A percentile compares a stretch with the other conserved stretches of the same genome.
Conservation (phyloP, 2,329 filamentous ascomycete genomes). For the Neonectria neomacrospora region DNA sequence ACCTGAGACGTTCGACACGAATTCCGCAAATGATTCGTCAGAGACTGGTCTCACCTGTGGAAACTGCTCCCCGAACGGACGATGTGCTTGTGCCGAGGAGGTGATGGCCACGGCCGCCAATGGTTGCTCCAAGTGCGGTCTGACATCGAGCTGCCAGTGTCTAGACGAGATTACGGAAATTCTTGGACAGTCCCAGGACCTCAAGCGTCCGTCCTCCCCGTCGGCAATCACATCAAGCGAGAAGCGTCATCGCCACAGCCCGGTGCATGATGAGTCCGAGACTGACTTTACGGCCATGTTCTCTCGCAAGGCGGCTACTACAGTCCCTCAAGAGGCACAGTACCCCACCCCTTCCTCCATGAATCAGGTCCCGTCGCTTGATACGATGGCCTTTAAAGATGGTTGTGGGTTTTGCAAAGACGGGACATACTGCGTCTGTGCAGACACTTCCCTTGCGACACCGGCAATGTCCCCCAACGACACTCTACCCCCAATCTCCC, state of each 20-base stretch:
- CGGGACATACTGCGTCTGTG: constrained; percentile 84
- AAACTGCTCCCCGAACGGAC: constrained; percentile 62
- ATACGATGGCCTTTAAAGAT: constrained; percentile 65
- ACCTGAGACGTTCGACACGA: constrained; percentile 55
- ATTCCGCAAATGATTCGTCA: constrained; percentile 42
- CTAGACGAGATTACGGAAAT: constrained; percentile 69
- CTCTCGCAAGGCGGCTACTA: constrained; percentile 55
- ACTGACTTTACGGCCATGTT: constrained; percentile 80
- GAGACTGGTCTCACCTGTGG: constrained; percentile 62
- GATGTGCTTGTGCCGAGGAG: constrained; percentile 70
- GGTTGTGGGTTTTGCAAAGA: constrained; percentile 86
- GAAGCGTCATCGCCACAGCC: constrained; percentile 64
- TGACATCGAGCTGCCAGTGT: constrained; percentile 72
- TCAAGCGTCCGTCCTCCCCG: constrained; percentile 64
- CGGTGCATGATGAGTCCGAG: constrained; percentile 71
- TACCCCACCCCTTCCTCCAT: constrained; percentile 48
- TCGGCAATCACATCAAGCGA: constrained; percentile 56
- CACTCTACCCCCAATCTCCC: constrained; percentile 54
- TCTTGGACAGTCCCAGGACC: constrained; percentile 47
- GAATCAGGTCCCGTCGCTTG: constrained; percentile 51
- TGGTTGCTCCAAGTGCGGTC: constrained; percentile 74
- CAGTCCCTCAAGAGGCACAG: constrained; percentile 36
- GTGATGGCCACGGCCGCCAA: constrained; percentile 63
- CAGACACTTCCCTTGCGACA: constrained; percentile 64
- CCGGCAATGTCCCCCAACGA: constrained; percentile 55